Base-by-base conservation (phyloP, 768 basidiomycete genomes). In the Podaxis sp. region DNA sequence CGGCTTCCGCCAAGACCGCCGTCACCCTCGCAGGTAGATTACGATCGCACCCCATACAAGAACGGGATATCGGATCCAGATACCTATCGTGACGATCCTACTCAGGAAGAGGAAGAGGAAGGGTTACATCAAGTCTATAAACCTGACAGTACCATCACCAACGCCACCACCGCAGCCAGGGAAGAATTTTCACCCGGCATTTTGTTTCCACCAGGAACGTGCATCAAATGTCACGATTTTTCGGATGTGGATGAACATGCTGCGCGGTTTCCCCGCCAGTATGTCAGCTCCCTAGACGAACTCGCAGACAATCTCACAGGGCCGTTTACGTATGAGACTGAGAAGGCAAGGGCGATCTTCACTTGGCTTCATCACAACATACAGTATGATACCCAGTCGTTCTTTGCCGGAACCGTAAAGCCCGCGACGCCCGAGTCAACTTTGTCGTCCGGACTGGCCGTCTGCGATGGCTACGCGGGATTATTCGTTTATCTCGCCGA, bases 401-500 rank as follows among this genome's bases (percentile, higher is more conserved):
- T 83, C 69, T 76, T 82, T 61, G 75, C 78, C 6, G 79, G 78
- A 29, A 78, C 78, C 59, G 49, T 82, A 52, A 67, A 70, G 57
- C 57, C 67, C 41, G 67, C 75, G 1, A 77, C 79, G 2, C 71
- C 79, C 17, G 74, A 77, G 50, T 72, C 74, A 6, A 79, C 77
- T 8, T 68, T 82, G 0, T 66, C 68, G 1, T 76, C 78, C 25
- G 82, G 82, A 2, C 69, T 81, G 4, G 82, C 81, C 36, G 80
- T 82, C 9, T 83, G 82, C 63, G 80, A 80, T 55, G 82, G 82
- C 17, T 82, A 81, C 65, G 78, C 80, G 3, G 79, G 78, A 3
- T 66, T 83, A 27, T 83, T 80, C 65, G 65, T 71, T 51, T 66
- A 68, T 50, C 72, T 83, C 17, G 76, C 77, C n/a, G 72, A 75